Percentiles rank a stretch among this genome's conserved stretches.
phyloP scores from a whole-genome alignment of 768 basidiomycete species.

The Boletus pseudopeckii region DNA sequence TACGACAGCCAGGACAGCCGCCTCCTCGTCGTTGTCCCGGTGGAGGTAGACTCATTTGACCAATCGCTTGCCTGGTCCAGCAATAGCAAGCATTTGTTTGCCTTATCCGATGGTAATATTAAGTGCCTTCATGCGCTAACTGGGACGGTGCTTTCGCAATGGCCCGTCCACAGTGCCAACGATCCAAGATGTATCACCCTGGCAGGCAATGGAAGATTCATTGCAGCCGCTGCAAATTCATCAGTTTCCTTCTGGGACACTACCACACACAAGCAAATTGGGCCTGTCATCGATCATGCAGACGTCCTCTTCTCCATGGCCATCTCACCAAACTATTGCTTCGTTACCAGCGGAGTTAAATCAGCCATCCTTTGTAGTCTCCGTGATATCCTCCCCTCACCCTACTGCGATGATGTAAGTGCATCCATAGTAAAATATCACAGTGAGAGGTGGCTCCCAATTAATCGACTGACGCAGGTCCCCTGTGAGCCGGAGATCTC shows the following conservation, averaged over 20 bases:
- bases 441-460: too few species aligned
- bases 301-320: conserved; percentile 1
- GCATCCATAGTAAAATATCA: neutral
- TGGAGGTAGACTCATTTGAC: conserved; percentile 1
- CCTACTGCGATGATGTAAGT: neutral
- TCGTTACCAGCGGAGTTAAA: neutral
- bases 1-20: neutral
- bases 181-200: neutral
- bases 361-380: neutral
- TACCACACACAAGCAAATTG: conserved; percentile 1
- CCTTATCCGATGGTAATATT: neutral
- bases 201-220: conserved; percentile 7
- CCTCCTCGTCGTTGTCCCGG: neutral
- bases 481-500: neutral
- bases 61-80: conserved; percentile 9
- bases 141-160: neutral
- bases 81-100: conserved; percentile 2
- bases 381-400: conserved; percentile 1
- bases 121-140: neutral
- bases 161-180: neutral
- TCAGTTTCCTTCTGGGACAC: conserved; percentile 15
- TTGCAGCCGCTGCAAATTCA: neutral
- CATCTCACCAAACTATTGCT: conserved; percentile 5
- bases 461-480: neutral
- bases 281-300: conserved; percentile 2